phyloP scores from a whole-genome alignment of 2,329 filamentous ascomycete genomes.

The Spiromastix sp. region DNA sequence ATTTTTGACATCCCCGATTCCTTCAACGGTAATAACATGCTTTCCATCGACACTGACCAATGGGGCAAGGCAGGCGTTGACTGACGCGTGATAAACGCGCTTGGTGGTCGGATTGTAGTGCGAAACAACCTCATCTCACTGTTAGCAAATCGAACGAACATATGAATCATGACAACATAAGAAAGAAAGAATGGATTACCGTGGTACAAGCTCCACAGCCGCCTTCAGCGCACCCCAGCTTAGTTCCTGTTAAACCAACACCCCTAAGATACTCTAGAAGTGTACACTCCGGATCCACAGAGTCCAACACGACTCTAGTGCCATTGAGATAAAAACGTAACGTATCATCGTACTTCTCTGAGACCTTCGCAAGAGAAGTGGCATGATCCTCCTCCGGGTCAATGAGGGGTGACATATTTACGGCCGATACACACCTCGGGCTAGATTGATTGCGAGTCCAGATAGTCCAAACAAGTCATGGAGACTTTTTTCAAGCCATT shows the following conservation, averaged over 20 bases:
- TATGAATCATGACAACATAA: not conserved
- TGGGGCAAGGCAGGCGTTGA: slow-evolving; percentile 91
- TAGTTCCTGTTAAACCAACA: slow-evolving; percentile 88
- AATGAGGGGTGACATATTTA: too few relatives aligned
- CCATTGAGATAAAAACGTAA: slow-evolving; percentile 92
- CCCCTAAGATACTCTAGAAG: slow-evolving; percentile 87
- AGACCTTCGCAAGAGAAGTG: slow-evolving; percentile 49
- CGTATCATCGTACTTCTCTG: slow-evolving; percentile 72
- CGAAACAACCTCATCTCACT: slow-evolving; percentile 54
- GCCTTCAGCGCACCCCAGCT: slow-evolving; percentile 91
- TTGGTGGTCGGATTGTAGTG: slow-evolving; percentile 89
- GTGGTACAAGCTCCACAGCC: slow-evolving; percentile 96
- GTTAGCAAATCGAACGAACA: not conserved
- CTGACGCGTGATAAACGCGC: slow-evolving; percentile 88
- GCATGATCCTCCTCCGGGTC: too few relatives aligned
- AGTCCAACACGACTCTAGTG: slow-evolving; percentile 74
- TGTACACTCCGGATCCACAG: slow-evolving; percentile 83
- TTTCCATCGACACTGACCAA: slow-evolving; percentile 91
- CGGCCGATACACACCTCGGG: not conserved
- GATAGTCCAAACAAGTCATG: not conserved
- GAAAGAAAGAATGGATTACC: slow-evolving; percentile 30
- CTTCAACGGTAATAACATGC: slow-evolving; percentile 95
- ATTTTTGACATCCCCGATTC: slow-evolving; percentile 76
- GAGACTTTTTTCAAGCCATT: too few relatives aligned
- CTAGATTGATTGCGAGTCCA: too few relatives aligned